Percentiles rank a stretch among this genome's conserved stretches.
Conservation (phyloP, 345 rosid species). For the Carallia brachiata region DNA sequence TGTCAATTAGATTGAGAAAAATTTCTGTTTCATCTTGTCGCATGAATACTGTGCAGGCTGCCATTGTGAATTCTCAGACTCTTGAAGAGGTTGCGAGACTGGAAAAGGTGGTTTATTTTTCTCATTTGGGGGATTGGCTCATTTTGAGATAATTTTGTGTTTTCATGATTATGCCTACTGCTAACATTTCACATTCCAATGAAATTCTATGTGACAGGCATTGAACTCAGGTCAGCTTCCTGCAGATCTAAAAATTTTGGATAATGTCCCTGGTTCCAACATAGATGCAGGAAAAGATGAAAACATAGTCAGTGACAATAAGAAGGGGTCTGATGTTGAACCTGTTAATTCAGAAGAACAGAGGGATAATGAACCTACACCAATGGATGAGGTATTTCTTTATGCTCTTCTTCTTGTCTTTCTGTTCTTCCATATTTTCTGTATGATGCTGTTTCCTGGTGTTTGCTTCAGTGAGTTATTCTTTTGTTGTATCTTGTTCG, state of each 20-base stretch:
- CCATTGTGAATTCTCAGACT: conserved; percentile 94
- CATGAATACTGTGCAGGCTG: conserved; percentile 63
- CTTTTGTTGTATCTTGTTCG: neutral
- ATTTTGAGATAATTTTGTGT: neutral
- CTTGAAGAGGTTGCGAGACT: conserved; percentile 97
- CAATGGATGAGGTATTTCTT: conserved; percentile 64
- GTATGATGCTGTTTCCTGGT: neutral
- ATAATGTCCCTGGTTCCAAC: conserved; percentile 28
- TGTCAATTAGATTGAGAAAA: neutral
- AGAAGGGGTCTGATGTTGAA: conserved; percentile 23
- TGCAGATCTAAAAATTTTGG: conserved; percentile 60
- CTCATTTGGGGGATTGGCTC: conserved; percentile 2
- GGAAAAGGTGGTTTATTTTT: conserved; percentile 52
- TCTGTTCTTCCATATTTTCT: neutral
- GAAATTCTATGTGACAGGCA: conserved; percentile 51
- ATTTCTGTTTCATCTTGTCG: conserved; percentile 5
- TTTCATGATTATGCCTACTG: conserved; percentile 12
- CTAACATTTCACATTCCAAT: conserved; percentile 20
- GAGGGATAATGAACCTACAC: conserved; percentile 47
- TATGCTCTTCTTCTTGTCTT: neutral
- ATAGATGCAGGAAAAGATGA: conserved; percentile 40
- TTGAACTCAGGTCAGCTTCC: conserved; percentile 88
- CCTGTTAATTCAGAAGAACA: conserved; percentile 27
- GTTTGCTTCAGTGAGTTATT: neutral
- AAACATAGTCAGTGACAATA: conserved; percentile 30